Conservation (phyloP, 139 green algal species). For the Haematococcus lacustris region DNA sequence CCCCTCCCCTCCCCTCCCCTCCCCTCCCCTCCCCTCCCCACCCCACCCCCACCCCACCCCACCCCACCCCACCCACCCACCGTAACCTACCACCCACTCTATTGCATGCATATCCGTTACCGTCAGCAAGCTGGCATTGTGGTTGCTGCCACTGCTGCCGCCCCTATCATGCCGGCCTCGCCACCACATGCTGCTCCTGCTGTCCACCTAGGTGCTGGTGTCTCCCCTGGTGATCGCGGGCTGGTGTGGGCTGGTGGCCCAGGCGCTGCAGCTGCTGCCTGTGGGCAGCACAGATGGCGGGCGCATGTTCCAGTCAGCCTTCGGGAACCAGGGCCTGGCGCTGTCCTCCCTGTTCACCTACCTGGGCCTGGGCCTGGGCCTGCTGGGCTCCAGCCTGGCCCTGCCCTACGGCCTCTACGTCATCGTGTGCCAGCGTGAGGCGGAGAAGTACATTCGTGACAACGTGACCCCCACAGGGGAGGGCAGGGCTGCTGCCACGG, state of each 20-base stretch:
- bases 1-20: too few relatives aligned
- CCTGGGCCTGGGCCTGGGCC: conserved; percentile 9
- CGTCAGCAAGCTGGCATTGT: too few relatives aligned
- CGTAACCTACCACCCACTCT: too few relatives aligned
- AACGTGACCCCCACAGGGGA: conserved; percentile 40
- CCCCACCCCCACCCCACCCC: too few relatives aligned
- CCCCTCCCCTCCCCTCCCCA: too few relatives aligned
- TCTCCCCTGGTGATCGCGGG: conserved; percentile 55
- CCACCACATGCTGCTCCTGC: too few relatives aligned
- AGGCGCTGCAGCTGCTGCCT: conserved; percentile 1
- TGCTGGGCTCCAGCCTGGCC: conserved; percentile 33
- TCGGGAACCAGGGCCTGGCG: conserved; percentile 47
- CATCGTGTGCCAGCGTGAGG: conserved; percentile 70
- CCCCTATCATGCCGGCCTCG: too few relatives aligned
- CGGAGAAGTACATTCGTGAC: conserved; percentile 51
- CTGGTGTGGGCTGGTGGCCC: conserved; percentile 75
- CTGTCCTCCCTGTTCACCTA: conserved; percentile 74
- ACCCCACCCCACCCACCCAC: too few relatives aligned
- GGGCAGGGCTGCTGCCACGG: conserved; percentile 28
- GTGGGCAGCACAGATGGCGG: conserved; percentile 3
- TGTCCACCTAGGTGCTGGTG: conserved; percentile 18
- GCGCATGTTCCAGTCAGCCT: conserved; percentile 23
- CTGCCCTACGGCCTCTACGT: conserved; percentile 84
- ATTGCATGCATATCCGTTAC: too few relatives aligned
- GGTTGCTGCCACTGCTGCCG: too few relatives aligned